These are phyloP conservation scores for Leccinum subspadiceum DNA, from an alignment of 1,284 basidiomycete species.

Conservation along the genomic window DNA sequence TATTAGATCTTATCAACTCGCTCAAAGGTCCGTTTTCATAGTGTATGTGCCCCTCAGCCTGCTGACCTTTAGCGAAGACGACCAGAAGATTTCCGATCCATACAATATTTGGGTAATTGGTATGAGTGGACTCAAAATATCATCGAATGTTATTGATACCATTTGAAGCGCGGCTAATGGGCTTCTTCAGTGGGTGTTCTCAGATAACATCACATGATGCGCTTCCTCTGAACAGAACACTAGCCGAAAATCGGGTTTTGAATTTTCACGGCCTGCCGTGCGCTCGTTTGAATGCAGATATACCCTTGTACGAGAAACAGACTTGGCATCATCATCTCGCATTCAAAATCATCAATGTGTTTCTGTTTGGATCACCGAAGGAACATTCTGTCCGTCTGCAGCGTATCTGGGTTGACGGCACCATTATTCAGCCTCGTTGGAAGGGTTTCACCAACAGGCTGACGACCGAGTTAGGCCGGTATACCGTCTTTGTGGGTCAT, in stretches of 20 bases:
- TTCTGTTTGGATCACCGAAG: constrained; percentile 16
- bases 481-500: constrained; percentile 46
- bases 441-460: constrained; percentile 41
- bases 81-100: constrained; percentile 3
- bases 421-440: constrained; percentile 25
- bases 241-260: constrained; percentile 16
- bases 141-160: neutral
- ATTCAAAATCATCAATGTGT: constrained; percentile 8
- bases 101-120: constrained; percentile 21
- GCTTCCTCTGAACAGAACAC: neutral
- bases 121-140: neutral
- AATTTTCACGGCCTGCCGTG: constrained; percentile 16
- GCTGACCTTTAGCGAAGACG: constrained; percentile 8
- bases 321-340: constrained; percentile 6
- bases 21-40: constrained; percentile 20
- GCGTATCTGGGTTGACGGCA: constrained; percentile 25
- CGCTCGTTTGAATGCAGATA: constrained; percentile 18
- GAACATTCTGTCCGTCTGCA: constrained; percentile 16
- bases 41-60: neutral
- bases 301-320: constrained; percentile 6
- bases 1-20: constrained; percentile 20
- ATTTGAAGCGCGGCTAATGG: constrained; percentile 18
- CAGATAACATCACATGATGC: neutral
- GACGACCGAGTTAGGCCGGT: constrained; percentile 49
- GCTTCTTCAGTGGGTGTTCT: constrained; percentile 13